Conservation (phyloP, 2,329 filamentous ascomycete species). For the Claviceps sp. region DNA sequence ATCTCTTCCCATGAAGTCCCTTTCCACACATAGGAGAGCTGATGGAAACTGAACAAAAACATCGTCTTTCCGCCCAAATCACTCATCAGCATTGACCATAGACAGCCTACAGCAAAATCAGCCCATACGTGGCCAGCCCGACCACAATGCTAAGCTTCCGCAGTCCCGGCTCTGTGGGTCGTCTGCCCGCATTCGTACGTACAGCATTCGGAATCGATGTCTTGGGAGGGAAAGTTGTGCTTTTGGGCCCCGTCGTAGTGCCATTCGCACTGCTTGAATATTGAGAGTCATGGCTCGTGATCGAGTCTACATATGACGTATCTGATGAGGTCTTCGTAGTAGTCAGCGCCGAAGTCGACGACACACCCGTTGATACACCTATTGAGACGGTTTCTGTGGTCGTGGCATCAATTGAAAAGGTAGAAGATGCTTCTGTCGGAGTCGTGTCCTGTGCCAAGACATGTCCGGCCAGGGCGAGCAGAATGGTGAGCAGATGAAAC, state of each 20-base stretch:
- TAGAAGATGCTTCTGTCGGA: not conserved
- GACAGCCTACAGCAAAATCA: constrained; percentile 3
- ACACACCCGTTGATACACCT: not conserved
- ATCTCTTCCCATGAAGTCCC: not conserved
- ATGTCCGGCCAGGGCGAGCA: not conserved
- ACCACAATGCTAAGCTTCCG: constrained; percentile 5
- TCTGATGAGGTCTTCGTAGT: not conserved
- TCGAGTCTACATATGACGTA: not conserved
- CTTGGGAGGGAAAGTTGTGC: not conserved
- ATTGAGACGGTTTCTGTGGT: not conserved
- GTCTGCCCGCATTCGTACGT: not conserved
- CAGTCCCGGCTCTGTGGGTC: constrained; percentile 5
- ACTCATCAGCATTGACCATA: too few relatives aligned
- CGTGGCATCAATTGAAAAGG: not conserved
- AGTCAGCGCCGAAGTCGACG: not conserved
- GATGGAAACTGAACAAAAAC: not conserved
- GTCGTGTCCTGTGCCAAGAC: constrained; percentile 2
- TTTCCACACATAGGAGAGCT: not conserved
- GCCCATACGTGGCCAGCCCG: constrained; percentile 4
- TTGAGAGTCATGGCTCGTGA: not conserved
- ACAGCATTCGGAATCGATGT: not conserved
- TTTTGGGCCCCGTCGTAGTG: not conserved
- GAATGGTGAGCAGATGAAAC: not conserved
- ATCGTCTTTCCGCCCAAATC: too few relatives aligned
- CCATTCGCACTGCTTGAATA: too few relatives aligned